Conservation (phyloP, 2,329 filamentous ascomycete genomes). For the Curvularia lunata region DNA sequence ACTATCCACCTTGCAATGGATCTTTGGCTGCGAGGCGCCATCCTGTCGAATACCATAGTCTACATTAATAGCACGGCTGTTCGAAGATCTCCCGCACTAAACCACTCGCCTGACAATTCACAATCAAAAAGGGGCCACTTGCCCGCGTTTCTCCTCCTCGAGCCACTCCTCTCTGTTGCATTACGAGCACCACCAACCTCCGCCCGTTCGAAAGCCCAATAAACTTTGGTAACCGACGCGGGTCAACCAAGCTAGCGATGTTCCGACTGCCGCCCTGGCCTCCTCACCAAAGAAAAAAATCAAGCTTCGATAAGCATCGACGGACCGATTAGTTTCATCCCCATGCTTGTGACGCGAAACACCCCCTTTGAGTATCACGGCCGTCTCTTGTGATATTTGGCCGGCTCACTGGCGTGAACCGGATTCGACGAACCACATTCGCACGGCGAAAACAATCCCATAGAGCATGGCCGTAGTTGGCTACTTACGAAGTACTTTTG, state of each 20-base stretch:
- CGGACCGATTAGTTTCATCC: conserved; percentile 14
- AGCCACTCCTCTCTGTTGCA: neutral
- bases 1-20: neutral
- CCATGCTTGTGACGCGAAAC: conserved; percentile 12
- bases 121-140: too few species aligned
- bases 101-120: neutral
- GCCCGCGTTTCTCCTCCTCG: neutral
- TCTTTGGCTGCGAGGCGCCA: neutral
- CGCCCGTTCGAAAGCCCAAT: neutral
- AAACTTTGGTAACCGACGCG: neutral
- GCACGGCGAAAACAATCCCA: neutral
- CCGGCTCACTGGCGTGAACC: neutral
- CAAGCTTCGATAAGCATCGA: conserved; percentile 10
- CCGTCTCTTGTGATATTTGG: conserved; percentile 10
- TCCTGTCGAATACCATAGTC: neutral
- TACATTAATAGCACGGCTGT: neutral
- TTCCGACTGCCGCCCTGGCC: neutral
- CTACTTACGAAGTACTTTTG: too few species aligned
- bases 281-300: neutral
- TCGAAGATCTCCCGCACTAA: neutral
- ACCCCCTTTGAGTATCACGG: conserved; percentile 13
- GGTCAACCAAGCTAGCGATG: too few species aligned
- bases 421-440: neutral
- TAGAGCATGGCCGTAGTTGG: neutral
- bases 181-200: neutral